These are phyloP conservation scores for Cyclotella cryptica DNA, from an alignment of 108 stramenopile genomes.

Conservation along the genomic window DNA sequence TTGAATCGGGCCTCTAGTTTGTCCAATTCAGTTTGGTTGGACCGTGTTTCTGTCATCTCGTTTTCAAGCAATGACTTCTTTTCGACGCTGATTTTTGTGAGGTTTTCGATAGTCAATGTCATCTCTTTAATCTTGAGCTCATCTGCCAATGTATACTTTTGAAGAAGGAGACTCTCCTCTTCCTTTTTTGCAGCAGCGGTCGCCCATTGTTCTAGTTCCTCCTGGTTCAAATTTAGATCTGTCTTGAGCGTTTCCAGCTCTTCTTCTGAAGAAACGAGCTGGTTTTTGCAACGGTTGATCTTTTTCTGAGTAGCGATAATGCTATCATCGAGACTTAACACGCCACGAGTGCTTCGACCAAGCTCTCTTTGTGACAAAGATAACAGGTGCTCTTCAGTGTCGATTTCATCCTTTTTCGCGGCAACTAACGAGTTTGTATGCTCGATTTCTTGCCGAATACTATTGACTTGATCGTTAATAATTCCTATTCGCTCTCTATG, in stretches of 20 bases:
- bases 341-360: conserved; percentile 56
- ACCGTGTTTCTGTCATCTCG: conserved; percentile 67
- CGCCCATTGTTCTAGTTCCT: conserved; percentile 93
- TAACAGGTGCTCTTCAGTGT: conserved; percentile 79
- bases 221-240: conserved; percentile 91
- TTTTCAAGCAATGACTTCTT: conserved; percentile 62
- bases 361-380: conserved; percentile 69
- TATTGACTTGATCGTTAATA: conserved; percentile 87
- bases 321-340: conserved; percentile 28
- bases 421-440: conserved; percentile 81
- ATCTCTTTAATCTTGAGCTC: conserved; percentile 81
- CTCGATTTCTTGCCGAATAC: conserved; percentile 80
- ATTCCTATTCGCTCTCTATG: conserved; percentile 70
- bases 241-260: conserved; percentile 79
- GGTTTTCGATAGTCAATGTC: conserved; percentile 65
- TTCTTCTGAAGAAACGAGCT: conserved; percentile 72
- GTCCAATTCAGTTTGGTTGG: conserved; percentile 75
- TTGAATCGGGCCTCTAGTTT: conserved; percentile 68
- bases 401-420: conserved; percentile 78
- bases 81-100: conserved; percentile 55
- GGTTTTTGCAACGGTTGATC: conserved; percentile 61
- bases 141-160: conserved; percentile 82
- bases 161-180: conserved; percentile 78
- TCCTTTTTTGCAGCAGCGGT: conserved; percentile 88
- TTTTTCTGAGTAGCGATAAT: conserved; percentile 39